Percentiles rank a stretch among this genome's conserved stretches.
phyloP scores from a whole-genome alignment of 179 eudicot species.

The Beta corolliflora region DNA sequence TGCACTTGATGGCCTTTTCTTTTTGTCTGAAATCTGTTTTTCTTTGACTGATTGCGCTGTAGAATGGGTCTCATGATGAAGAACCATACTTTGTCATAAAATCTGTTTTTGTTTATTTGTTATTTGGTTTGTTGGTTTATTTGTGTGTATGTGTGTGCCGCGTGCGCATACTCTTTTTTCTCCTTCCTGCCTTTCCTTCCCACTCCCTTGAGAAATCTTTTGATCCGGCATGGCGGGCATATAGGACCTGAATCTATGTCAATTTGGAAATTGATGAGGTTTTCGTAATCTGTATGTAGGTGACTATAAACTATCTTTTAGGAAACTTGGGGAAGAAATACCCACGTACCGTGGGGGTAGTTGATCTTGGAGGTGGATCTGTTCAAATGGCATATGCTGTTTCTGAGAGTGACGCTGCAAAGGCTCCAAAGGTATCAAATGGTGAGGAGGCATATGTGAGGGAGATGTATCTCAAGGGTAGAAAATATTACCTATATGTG shows the following conservation, averaged over 20 bases:
- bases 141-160: not conserved
- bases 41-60: not conserved
- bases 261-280: slow-evolving; percentile 15
- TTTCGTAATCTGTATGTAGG: slow-evolving; percentile 47
- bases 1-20: not conserved
- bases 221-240: not conserved
- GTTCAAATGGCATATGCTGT: slow-evolving; percentile 99
- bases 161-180: not conserved
- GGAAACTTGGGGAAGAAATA: slow-evolving; percentile 84
- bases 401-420: slow-evolving; percentile 83
- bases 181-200: not conserved
- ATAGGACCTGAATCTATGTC: not conserved
- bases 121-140: not conserved
- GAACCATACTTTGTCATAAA: not conserved
- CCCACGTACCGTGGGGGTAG: slow-evolving; percentile 85
- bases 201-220: not conserved
- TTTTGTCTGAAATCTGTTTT: not conserved
- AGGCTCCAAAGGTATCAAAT: slow-evolving; percentile 67
- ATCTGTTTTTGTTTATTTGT: too few relatives aligned
- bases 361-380: slow-evolving; percentile 99
- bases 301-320: slow-evolving; percentile 79
- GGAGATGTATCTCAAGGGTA: slow-evolving; percentile 87
- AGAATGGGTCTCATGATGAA: not conserved
- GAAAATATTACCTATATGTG: slow-evolving; percentile 76
- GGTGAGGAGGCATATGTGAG: slow-evolving; percentile 87